A percentile compares a stretch with the other conserved stretches of the same genome.
Conservation (phyloP, 371 early-diverging fungal genomes). For the Mortierella sp. region DNA sequence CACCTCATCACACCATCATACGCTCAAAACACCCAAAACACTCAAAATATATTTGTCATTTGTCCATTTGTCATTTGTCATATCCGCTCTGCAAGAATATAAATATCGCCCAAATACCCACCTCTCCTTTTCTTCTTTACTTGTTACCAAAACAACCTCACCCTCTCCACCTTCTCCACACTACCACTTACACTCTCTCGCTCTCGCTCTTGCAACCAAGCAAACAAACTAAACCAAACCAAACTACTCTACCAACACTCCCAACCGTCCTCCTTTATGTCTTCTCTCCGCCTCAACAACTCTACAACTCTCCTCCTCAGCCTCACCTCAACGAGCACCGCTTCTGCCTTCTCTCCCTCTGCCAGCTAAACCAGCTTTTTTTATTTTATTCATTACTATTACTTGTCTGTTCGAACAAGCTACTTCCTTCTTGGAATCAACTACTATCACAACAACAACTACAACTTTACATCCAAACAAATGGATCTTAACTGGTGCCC, state of each 20-base stretch:
- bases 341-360: background rate
- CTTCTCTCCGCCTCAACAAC: constrained; percentile 16
- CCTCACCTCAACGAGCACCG: constrained; percentile 10
- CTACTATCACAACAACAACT: background rate
- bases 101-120: constrained; percentile 14
- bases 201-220: constrained; percentile 13
- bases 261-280: constrained; percentile 14
- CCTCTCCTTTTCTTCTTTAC: constrained; percentile 6
- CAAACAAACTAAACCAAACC: constrained; percentile 12
- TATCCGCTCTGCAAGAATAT: constrained; percentile 3
- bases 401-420: background rate
- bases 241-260: constrained; percentile 19
- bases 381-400: background rate
- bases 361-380: constrained; percentile 9
- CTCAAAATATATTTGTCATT: no score
- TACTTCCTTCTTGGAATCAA: background rate
- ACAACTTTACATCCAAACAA: background rate
- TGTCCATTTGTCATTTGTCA: constrained; percentile 6
- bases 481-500: constrained; percentile 59
- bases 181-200: constrained; percentile 20
- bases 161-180: constrained; percentile 31
- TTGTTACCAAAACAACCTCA: constrained; percentile 1
- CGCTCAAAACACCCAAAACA: no score
- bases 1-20: constrained; percentile 1
- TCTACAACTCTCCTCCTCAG: constrained; percentile 12